These are phyloP conservation scores for Selaginella tamariscina DNA, from an alignment of 75 land plant species.

Conservation along the genomic window DNA sequence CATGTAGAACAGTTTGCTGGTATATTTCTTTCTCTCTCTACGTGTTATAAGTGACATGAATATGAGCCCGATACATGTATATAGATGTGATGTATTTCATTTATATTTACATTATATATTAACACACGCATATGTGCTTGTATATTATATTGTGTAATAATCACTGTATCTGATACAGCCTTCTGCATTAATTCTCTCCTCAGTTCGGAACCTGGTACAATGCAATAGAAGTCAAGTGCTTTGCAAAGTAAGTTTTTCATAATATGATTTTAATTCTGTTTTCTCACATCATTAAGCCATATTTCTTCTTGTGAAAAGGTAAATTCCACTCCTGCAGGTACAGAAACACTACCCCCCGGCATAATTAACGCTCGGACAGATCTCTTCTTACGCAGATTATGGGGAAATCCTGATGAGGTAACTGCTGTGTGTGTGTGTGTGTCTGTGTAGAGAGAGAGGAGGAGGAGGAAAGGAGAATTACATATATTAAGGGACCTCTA, in stretches of 20 bases:
- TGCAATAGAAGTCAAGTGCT: neutral
- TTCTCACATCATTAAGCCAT: neutral
- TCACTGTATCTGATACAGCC: no score
- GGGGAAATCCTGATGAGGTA: slow-evolving; percentile 13
- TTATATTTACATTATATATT: no score
- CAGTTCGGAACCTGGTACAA: neutral
- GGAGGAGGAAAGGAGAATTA: neutral
- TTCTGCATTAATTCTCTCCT: neutral
- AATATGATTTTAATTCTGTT: neutral
- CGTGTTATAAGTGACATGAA: no score
- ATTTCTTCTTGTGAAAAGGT: no score
- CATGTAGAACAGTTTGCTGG: no score
- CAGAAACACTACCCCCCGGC: slow-evolving; percentile 7
- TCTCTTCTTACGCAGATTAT: slow-evolving; percentile 4
- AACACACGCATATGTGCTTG: no score
- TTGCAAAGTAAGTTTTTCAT: neutral
- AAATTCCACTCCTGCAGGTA: neutral
- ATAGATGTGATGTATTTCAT: no score
- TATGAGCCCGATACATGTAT: no score
- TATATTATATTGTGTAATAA: no score
- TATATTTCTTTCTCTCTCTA: no score
- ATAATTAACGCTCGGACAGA: neutral
- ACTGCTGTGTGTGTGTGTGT: neutral
- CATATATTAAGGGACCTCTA: no score
- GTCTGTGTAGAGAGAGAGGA: no score